These are phyloP conservation scores for Cryptococcus jaspeensis DNA, from an alignment of 1,284 basidiomycete species.

Conservation along the genomic window DNA sequence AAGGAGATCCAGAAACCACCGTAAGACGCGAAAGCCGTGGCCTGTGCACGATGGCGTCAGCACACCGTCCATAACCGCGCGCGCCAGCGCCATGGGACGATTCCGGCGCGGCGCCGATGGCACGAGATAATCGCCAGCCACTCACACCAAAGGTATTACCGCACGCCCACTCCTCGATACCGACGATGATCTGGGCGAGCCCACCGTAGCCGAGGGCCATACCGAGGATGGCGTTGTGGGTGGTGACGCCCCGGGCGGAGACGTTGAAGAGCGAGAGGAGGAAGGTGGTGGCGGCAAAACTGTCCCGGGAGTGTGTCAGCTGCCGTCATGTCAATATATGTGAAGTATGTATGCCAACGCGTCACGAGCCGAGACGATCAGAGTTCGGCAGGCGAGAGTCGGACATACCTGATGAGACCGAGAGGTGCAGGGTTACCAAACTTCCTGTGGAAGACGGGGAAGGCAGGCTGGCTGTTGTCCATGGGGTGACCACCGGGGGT, in stretches of 20 bases:
- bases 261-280: conserved; percentile 55
- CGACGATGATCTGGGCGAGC: conserved; percentile 63
- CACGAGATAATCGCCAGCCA: neutral
- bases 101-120: neutral
- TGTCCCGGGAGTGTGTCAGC: conserved; percentile 3
- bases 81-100: too few relatives aligned
- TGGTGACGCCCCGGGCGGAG: conserved; percentile 48
- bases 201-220: conserved; percentile 83
- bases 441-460: conserved; percentile 51
- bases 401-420: conserved; percentile 50
- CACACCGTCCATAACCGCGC: neutral
- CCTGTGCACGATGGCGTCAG: conserved; percentile 14
- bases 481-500: conserved; percentile 53
- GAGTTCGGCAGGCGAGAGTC: neutral
- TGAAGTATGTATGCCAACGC: neutral
- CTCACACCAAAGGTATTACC: conserved; percentile 60
- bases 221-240: conserved; percentile 74
- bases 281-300: conserved; percentile 58
- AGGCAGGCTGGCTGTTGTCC: conserved; percentile 49
- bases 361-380: neutral
- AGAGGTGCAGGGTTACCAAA: conserved; percentile 59
- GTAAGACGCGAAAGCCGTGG: conserved; percentile 74
- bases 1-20: conserved; percentile 84
- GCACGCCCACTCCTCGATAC: conserved; percentile 66
- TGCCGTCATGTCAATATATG: neutral